Conservation (phyloP, 495 filamentous ascomycete species). For the Trichoderma reesei region DNA sequence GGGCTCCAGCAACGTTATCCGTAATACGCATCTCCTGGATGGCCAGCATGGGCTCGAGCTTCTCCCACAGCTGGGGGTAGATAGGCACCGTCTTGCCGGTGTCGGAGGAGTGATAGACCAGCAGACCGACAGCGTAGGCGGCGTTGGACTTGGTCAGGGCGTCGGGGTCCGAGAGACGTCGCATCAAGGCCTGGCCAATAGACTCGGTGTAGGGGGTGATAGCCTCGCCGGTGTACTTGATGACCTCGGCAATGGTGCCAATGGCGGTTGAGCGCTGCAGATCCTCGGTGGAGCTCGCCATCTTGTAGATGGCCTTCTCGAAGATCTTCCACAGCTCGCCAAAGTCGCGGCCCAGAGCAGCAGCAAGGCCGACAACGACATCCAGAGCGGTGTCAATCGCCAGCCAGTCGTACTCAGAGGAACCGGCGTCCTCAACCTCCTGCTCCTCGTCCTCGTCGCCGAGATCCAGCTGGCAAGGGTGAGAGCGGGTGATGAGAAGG, state of each 20-base stretch:
- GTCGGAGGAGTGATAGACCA: slow-evolving; percentile 69
- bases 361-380: slow-evolving; percentile 71
- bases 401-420: slow-evolving; percentile 95
- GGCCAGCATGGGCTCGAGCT: slow-evolving; percentile 75
- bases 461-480: slow-evolving; percentile 87
- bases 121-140: slow-evolving; percentile 77
- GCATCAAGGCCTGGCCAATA: slow-evolving; percentile 72
- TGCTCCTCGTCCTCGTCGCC: slow-evolving; percentile 64
- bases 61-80: slow-evolving; percentile 65
- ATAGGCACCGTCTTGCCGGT: slow-evolving; percentile 58
- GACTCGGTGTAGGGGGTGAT: slow-evolving; percentile 67
- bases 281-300: slow-evolving; percentile 70
- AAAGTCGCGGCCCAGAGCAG: slow-evolving; percentile 73
- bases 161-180: slow-evolving; percentile 83
- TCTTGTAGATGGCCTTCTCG: slow-evolving; percentile 81
- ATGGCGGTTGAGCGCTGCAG: slow-evolving; percentile 82
- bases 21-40: slow-evolving; percentile 64
- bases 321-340: slow-evolving; percentile 85
- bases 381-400: slow-evolving; percentile 91
- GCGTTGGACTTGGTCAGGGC: slow-evolving; percentile 90
- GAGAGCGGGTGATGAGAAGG: slow-evolving; percentile 74
- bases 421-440: slow-evolving; percentile 58
- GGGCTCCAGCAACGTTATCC: slow-evolving; percentile 91
- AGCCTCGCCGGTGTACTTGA: slow-evolving; percentile 67
- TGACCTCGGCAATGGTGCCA: slow-evolving; percentile 86